Conservation (phyloP, 2,329 filamentous ascomycete genomes). For the Monosporascus sp. region DNA sequence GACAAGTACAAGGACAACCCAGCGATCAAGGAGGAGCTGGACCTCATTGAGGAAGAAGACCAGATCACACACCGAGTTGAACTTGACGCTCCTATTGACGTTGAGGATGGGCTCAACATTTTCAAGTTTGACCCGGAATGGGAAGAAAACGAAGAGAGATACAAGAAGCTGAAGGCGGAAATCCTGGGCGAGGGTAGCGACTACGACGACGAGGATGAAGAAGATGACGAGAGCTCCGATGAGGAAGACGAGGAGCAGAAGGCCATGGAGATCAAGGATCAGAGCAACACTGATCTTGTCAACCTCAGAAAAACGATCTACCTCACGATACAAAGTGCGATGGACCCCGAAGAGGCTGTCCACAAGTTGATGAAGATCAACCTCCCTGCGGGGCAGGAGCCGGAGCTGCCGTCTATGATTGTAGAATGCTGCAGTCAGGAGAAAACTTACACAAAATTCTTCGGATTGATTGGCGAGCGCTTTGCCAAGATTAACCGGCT, state of each 20-base stretch:
- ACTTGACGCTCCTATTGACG: constrained; percentile 77
- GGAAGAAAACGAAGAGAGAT: constrained; percentile 86
- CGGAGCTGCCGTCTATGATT: constrained; percentile 92
- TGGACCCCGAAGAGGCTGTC: constrained; percentile 92
- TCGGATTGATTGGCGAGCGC: constrained; percentile 86
- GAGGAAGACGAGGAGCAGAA: constrained; percentile 75
- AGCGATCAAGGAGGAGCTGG: constrained; percentile 84
- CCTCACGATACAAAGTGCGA: constrained; percentile 93
- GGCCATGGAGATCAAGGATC: constrained; percentile 93
- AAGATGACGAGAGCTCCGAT: constrained; percentile 64
- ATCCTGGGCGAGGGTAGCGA: constrained; percentile 93
- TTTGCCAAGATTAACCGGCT: constrained; percentile 94
- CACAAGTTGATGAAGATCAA: constrained; percentile 97
- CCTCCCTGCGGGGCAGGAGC: constrained; percentile 79
- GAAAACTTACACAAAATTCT: constrained; percentile 96
- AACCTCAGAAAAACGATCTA: constrained; percentile 93
- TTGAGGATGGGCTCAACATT: constrained; percentile 84
- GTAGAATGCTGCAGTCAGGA: constrained; percentile 96
- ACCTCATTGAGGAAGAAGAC: constrained; percentile 95
- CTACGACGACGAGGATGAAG: constrained; percentile 62
- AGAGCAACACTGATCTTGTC: constrained; percentile 92
- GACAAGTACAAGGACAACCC: constrained; percentile 96
- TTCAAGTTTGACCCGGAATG: constrained; percentile 92
- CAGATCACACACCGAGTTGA: constrained; percentile 88
- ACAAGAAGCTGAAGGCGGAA: constrained; percentile 85